Evolutionary conservation across 352 stramenopile species (phyloP).

Genomic region (Globisporangium splendens): DNA sequence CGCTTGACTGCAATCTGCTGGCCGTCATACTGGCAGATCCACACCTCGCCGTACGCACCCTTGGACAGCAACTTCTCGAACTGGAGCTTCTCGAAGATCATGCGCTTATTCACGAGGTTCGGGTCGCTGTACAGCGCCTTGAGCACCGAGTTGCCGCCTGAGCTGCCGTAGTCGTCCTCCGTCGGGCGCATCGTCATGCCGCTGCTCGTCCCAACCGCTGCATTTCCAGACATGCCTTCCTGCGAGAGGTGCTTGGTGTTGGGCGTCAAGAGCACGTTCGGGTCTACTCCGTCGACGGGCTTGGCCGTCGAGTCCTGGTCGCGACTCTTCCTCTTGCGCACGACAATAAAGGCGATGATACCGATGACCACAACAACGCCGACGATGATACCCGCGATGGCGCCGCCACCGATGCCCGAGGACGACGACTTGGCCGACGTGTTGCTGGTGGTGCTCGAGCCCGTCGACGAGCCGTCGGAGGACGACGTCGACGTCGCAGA

Average conservation of each 20-base stretch:
- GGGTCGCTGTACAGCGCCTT: conserved; percentile 17
- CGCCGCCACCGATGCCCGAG: conserved; percentile 4
- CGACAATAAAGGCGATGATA: conserved; percentile 8
- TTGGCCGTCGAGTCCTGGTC: not conserved
- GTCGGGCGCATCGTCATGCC: conserved; percentile 7
- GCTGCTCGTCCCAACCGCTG: not conserved
- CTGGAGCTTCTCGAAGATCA: conserved; percentile 33
- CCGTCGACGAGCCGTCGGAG: not conserved
- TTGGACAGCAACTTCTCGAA: conserved; percentile 17
- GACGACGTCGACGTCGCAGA: not conserved
- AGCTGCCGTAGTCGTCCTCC: conserved; percentile 18
- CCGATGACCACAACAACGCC: conserved; percentile 10
- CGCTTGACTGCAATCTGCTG: conserved; percentile 42
- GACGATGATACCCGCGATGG: conserved; percentile 6
- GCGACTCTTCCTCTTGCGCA: not conserved
- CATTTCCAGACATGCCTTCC: not conserved
- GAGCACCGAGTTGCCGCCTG: conserved; percentile 21
- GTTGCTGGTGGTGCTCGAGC: not conserved
- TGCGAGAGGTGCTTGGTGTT: conserved; percentile 1
- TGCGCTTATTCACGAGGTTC: conserved; percentile 16
- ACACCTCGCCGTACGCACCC: conserved; percentile 40
- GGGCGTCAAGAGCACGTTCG: conserved; percentile 7
- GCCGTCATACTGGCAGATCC: conserved; percentile 38
- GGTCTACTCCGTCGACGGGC: not conserved
- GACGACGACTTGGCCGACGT: not conserved